Evolutionary conservation across 2,329 filamentous ascomycete species (phyloP).

Genomic region (Neopestalotiopsis sp.): DNA sequence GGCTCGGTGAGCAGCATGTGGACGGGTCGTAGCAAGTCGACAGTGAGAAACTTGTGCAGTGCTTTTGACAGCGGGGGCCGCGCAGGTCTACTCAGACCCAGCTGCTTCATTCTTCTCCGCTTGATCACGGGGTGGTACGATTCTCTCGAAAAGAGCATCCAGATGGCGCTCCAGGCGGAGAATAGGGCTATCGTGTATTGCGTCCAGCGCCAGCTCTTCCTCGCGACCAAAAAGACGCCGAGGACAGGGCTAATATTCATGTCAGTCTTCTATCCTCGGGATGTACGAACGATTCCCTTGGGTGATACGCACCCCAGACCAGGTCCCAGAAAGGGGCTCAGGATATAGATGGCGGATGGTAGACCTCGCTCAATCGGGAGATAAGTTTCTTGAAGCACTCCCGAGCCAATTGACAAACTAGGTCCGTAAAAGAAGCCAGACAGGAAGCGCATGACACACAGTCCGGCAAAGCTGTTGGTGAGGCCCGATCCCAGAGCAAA

Average conservation of each 20-base stretch:
- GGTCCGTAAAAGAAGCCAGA: conserved; percentile 57
- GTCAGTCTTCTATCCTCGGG: not conserved
- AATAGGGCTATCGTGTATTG: conserved; percentile 57
- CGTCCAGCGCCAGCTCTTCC: conserved; percentile 59
- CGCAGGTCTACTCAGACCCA: conserved; percentile 34
- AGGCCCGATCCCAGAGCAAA: conserved; percentile 63
- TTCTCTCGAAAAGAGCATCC: conserved; percentile 51
- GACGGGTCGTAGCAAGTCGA: conserved; percentile 54
- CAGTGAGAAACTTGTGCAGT: conserved; percentile 41
- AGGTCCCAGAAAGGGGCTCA: conserved; percentile 59
- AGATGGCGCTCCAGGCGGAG: conserved; percentile 39
- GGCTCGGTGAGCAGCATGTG: conserved; percentile 67
- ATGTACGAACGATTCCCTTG: not conserved
- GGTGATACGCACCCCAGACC: conserved; percentile 48
- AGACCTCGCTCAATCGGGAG: conserved; percentile 44
- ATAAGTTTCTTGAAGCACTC: conserved; percentile 56
- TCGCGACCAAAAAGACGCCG: conserved; percentile 51
- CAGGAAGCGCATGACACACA: conserved; percentile 62
- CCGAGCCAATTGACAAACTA: conserved; percentile 53
- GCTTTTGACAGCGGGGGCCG: conserved; percentile 29
- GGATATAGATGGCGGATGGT: conserved; percentile 49
- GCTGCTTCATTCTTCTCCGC: conserved; percentile 41
- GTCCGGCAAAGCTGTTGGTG: conserved; percentile 51
- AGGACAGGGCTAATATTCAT: conserved; percentile 42
- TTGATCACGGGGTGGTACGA: conserved; percentile 61